Evolutionary conservation across 73 alveolate genomes (phyloP), one percentile per base, ranked within the genome.

Genomic region (Paramecium tetraurelia): DNA sequence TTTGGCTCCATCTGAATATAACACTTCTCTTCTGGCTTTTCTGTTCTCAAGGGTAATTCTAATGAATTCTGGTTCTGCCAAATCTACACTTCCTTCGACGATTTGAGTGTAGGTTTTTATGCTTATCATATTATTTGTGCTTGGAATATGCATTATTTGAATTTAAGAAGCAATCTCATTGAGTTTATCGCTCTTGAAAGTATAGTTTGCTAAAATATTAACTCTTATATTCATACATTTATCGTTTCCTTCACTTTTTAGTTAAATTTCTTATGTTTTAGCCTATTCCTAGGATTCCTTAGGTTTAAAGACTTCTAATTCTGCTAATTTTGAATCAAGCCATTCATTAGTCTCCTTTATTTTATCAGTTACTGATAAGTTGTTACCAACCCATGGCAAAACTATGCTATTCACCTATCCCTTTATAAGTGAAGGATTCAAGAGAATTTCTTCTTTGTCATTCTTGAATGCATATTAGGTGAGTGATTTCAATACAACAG

Each of bases 11-110:
- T 88, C 94, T 58, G 77, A 57, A 77, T 88, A 83, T 83, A 88
- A 70, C 10, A 69, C 72, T 20, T 88, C 94, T 88, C 94, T 88
- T 88, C 94, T 88, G 5, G 76, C 94, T 22, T 88, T 88, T 88
- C 94, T 88, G 27, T 88, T 88, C 29, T 70, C 94, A 22, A 88
- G 33, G 6, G 94, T 88, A 16, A 88, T 59, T 70, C 94, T 68
- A 18, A 88, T 70, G 27, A 88, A 88, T 44, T 88, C 94, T 20
- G 85, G 84, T 71, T 88, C 94, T 57, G 94, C 94, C 4, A 88
- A 63, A 21, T 88, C 94, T 31, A 88, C 94, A 41, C 90, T 69
- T 12, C 86, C 90, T 88, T 88, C 94, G 1, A 88, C 94, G 11
- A 88, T 88, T 70, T 88, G 46, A n/a, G 76, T 33, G 18, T 88